These are phyloP conservation scores for Candida vartiovaarae DNA, from an alignment of 805 yeast genomes.

Conservation along the genomic window DNA sequence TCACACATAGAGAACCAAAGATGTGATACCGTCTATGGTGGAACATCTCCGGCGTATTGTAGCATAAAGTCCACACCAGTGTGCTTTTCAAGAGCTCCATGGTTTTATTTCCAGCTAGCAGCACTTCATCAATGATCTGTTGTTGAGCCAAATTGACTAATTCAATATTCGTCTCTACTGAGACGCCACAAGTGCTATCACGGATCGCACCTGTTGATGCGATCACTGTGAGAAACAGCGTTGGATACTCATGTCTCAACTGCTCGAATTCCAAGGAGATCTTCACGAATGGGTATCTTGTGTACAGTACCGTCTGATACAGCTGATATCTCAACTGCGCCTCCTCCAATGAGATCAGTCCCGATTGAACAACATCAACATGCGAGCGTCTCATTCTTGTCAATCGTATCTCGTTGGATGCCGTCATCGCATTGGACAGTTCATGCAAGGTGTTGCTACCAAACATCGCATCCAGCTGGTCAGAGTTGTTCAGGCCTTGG, in stretches of 20 bases:
- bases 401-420: slow-evolving; percentile 31
- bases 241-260: slow-evolving; percentile 47
- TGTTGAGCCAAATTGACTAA: slow-evolving; percentile 48
- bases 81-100: slow-evolving; percentile 60
- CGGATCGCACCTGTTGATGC: slow-evolving; percentile 47
- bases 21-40: slow-evolving; percentile 74
- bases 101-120: slow-evolving; percentile 65
- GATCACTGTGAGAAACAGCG: slow-evolving; percentile 58
- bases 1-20: slow-evolving; percentile 54
- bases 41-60: slow-evolving; percentile 75
- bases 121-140: slow-evolving; percentile 47
- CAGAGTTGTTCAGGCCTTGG: neutral
- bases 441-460: slow-evolving; percentile 33
- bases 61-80: slow-evolving; percentile 65
- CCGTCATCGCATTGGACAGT: slow-evolving; percentile 40
- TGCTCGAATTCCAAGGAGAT: slow-evolving; percentile 39
- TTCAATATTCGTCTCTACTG: slow-evolving; percentile 36
- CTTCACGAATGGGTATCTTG: slow-evolving; percentile 50
- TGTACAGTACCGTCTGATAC: slow-evolving; percentile 42
- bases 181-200: slow-evolving; percentile 13
- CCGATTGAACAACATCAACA: slow-evolving; percentile 48
- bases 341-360: slow-evolving; percentile 51
- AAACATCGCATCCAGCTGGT: slow-evolving; percentile 25
- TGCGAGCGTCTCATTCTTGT: slow-evolving; percentile 9
- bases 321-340: slow-evolving; percentile 46